Conservation (phyloP, 768 basidiomycete species). For the Suillus weaverae region DNA sequence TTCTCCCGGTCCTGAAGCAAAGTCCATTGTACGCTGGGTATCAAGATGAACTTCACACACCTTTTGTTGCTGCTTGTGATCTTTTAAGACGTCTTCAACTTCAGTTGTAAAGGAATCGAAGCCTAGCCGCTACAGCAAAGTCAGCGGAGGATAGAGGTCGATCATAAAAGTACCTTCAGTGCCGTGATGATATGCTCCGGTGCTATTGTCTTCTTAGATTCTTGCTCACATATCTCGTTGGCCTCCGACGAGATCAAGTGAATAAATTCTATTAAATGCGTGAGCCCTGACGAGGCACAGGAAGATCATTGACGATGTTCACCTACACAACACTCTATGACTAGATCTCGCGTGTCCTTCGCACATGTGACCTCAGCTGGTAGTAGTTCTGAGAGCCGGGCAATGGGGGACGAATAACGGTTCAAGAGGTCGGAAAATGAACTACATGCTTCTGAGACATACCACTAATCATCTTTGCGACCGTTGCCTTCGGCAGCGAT, state of each 20-base stretch:
- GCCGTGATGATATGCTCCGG: slow-evolving; percentile 96
- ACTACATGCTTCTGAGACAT: slow-evolving; percentile 15
- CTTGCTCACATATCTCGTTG: slow-evolving; percentile 97
- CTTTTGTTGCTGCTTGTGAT: slow-evolving; percentile 95
- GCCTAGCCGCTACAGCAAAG: slow-evolving; percentile 69
- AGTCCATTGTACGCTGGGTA: not conserved
- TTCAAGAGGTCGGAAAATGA: slow-evolving; percentile 4
- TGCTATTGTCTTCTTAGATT: slow-evolving; percentile 98
- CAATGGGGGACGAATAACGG: slow-evolving; percentile 12
- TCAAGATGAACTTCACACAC: slow-evolving; percentile 39
- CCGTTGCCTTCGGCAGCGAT: slow-evolving; percentile 94
- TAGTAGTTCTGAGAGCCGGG: slow-evolving; percentile 66
- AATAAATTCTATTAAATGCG: slow-evolving; percentile 76
- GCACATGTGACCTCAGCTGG: slow-evolving; percentile 86
- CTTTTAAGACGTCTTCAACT: slow-evolving; percentile 90
- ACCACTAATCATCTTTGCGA: slow-evolving; percentile 96
- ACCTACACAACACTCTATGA: slow-evolving; percentile 99
- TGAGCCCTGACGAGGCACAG: slow-evolving; percentile 17
- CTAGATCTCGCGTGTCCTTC: slow-evolving; percentile 95
- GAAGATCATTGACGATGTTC: slow-evolving; percentile 41
- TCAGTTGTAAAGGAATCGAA: slow-evolving; percentile 90
- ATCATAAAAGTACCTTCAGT: slow-evolving; percentile 61
- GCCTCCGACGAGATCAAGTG: slow-evolving; percentile 96
- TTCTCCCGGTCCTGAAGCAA: slow-evolving; percentile 76
- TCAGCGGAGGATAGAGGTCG: slow-evolving; percentile 4